These are phyloP conservation scores for Phoma sp. DNA, from an alignment of 2,329 filamentous ascomycete genomes.

Conservation along the genomic window DNA sequence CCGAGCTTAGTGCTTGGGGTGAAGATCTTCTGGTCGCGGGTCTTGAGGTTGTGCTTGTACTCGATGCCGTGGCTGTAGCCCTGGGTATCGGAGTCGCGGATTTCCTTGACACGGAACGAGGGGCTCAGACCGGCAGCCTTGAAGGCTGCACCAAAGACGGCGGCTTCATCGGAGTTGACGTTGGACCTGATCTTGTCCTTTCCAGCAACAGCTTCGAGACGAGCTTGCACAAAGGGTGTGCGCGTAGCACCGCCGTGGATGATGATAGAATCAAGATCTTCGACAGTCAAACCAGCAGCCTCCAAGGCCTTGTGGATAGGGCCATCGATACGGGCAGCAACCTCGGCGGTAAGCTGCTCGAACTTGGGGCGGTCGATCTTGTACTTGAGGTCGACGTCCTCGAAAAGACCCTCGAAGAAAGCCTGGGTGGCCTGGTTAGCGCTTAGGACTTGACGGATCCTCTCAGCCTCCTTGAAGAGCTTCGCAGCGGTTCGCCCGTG, in stretches of 20 bases:
- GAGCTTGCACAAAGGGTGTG: constrained; percentile 92
- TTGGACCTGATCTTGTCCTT: constrained; percentile 85
- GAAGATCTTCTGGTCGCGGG: constrained; percentile 83
- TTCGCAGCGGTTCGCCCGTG: constrained; percentile 88
- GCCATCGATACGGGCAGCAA: constrained; percentile 70
- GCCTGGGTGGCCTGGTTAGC: constrained; percentile 84
- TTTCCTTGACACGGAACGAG: constrained; percentile 97
- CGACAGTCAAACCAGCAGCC: constrained; percentile 72
- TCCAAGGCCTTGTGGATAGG: constrained; percentile 78
- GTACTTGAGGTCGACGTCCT: constrained; percentile 93
- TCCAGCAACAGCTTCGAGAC: constrained; percentile 77
- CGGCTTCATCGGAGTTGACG: constrained; percentile 96
- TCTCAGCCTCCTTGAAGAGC: constrained; percentile 91
- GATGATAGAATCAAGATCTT: constrained; percentile 86
- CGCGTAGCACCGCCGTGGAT: constrained; percentile 89
- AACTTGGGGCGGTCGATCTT: constrained; percentile 82
- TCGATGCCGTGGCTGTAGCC: constrained; percentile 77
- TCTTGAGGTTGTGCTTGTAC: constrained; percentile 73
- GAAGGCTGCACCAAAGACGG: constrained; percentile 95
- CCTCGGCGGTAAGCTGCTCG: constrained; percentile 74
- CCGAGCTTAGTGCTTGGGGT: constrained; percentile 77
- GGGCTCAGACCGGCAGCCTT: constrained; percentile 90
- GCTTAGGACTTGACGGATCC: constrained; percentile 85
- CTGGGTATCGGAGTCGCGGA: constrained; percentile 78
- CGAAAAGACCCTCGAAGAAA: constrained; percentile 87